Evolutionary conservation across 768 basidiomycete species (phyloP).

Genomic region (Tricholoma terreum): DNA sequence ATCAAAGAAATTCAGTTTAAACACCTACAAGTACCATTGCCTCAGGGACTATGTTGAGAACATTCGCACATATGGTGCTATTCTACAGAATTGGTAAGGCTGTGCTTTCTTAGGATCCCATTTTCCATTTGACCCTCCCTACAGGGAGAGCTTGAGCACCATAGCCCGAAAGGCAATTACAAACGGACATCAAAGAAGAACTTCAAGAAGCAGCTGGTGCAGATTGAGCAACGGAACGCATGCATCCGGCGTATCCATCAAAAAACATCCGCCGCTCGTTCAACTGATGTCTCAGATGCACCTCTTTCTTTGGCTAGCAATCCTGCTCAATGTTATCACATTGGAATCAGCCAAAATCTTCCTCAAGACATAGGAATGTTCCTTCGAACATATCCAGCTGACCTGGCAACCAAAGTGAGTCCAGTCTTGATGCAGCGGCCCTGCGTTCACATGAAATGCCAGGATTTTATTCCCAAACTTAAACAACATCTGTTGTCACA

Average conservation of each 20-base stretch:
- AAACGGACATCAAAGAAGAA: slow-evolving; percentile 4
- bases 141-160: slow-evolving; percentile 14
- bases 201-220: slow-evolving; percentile 4
- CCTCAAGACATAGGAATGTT: background rate
- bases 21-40: too few relatives aligned
- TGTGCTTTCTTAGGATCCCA: background rate
- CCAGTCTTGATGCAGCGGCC: too few relatives aligned
- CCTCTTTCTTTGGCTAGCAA: background rate
- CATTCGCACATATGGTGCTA: too few relatives aligned
- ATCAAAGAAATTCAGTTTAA: too few relatives aligned
- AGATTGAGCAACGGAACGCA: slow-evolving; percentile 9
- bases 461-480: slow-evolving; percentile 6
- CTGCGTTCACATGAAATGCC: too few relatives aligned
- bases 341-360: background rate
- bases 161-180: slow-evolving; percentile 5
- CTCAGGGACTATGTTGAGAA: too few relatives aligned
- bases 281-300: background rate
- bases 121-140: background rate
- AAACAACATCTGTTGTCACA: background rate
- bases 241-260: slow-evolving; percentile 3
- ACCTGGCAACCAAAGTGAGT: slow-evolving; percentile 9
- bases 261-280: background rate
- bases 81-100: too few relatives aligned
- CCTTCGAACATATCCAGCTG: background rate
- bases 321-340: background rate